phyloP scores from a whole-genome alignment of 306 rosid species.

The Quercus variabilis region DNA sequence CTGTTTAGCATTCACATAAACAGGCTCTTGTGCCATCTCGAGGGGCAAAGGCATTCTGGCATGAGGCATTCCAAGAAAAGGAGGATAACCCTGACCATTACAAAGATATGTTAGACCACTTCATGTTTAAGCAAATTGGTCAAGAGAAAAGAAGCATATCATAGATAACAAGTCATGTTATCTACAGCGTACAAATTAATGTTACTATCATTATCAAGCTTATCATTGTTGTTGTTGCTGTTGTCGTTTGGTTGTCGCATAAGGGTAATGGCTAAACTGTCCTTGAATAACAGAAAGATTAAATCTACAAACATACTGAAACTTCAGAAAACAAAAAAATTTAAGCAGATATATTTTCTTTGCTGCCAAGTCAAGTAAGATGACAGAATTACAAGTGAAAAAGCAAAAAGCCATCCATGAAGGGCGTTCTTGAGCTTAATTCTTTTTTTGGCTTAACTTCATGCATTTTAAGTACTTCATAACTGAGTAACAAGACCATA shows the following conservation, averaged over 20 bases:
- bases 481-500: not conserved
- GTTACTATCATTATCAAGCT: not conserved
- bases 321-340: not conserved
- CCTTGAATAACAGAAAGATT: not conserved
- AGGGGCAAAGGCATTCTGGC: slow-evolving; percentile 95
- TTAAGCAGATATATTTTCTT: not conserved
- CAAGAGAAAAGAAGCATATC: not conserved
- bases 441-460: too few species aligned
- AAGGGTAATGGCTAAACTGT: not conserved
- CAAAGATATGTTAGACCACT: slow-evolving; percentile 7
- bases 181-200: not conserved
- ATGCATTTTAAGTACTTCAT: not conserved
- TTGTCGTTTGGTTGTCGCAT: not conserved
- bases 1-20: slow-evolving; percentile 94
- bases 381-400: not conserved
- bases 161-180: too few species aligned
- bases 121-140: not conserved
- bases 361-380: not conserved
- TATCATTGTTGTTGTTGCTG: not conserved
- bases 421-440: not conserved
- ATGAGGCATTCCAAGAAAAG: slow-evolving; percentile 86
- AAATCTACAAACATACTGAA: not conserved
- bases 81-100: slow-evolving; percentile 71
- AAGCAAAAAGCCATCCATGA: not conserved
- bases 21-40: slow-evolving; percentile 98